These are phyloP conservation scores for Ascochyta clinopodiicola DNA, from an alignment of 2,329 filamentous ascomycete species.

Conservation along the genomic window DNA sequence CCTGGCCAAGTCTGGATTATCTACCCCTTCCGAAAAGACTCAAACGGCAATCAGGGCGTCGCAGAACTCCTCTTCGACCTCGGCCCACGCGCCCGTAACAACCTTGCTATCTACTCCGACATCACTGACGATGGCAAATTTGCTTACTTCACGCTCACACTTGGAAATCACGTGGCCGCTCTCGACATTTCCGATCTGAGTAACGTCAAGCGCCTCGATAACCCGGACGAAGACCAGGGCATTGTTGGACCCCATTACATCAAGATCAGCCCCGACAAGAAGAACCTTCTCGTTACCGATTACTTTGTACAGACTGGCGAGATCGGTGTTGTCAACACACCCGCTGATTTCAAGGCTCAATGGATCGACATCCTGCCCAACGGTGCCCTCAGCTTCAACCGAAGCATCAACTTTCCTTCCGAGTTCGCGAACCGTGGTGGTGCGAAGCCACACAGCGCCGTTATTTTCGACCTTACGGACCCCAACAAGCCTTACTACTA, in stretches of 20 bases:
- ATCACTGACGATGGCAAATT: conserved; percentile 64
- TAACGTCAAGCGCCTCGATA: conserved; percentile 66
- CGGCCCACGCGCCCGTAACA: conserved; percentile 62
- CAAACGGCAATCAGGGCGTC: conserved; percentile 63
- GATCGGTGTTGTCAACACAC: conserved; percentile 67
- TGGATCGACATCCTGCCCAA: conserved; percentile 66
- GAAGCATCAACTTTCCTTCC: conserved; percentile 63
- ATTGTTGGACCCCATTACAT: conserved; percentile 69
- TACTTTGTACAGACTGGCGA: conserved; percentile 70
- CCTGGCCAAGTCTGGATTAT: conserved; percentile 70
- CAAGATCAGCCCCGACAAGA: conserved; percentile 69
- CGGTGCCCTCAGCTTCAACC: conserved; percentile 65
- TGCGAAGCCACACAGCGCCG: conserved; percentile 63
- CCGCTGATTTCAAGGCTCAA: conserved; percentile 66
- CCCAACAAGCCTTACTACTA: conserved; percentile 32
- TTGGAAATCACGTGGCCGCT: conserved; percentile 67
- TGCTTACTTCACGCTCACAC: conserved; percentile 66
- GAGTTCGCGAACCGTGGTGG: conserved; percentile 64
- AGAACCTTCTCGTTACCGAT: conserved; percentile 68
- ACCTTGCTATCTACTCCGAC: conserved; percentile 66
- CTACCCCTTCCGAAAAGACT: conserved; percentile 65
- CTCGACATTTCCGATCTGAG: conserved; percentile 67
- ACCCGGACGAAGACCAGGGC: conserved; percentile 65
- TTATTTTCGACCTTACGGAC: conserved; percentile 65
- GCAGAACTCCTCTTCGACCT: conserved; percentile 66